Conservation (phyloP, 2,329 filamentous ascomycete species). For the Botrytis hyacinthi region DNA sequence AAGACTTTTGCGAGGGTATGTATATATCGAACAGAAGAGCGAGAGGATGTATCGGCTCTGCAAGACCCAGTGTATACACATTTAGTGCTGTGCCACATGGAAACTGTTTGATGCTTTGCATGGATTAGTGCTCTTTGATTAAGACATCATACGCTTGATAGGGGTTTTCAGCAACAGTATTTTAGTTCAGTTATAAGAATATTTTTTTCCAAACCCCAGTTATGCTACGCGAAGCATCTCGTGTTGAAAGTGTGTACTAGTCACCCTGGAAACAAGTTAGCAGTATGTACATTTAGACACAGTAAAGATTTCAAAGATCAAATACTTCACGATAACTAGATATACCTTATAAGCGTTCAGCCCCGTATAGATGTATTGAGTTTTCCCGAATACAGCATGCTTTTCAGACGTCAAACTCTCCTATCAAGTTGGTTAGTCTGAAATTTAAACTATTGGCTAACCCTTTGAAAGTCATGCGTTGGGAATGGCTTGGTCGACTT, state of each 20-base stretch:
- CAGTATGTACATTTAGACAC: neutral
- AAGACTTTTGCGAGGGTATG: neutral
- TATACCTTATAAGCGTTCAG: neutral
- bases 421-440: too few species aligned
- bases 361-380: too few species aligned
- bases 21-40: neutral
- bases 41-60: neutral
- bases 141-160: neutral
- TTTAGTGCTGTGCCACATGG: neutral
- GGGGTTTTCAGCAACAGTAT: accelerated
- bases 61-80: neutral
- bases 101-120: neutral
- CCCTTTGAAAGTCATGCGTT: too few species aligned
- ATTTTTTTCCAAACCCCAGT: neutral
- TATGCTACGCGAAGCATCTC: neutral
- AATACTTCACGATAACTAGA: too few species aligned
- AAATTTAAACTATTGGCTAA: too few species aligned
- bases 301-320: neutral
- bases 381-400: too few species aligned
- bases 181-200: accelerated
- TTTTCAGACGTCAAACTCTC: too few species aligned
- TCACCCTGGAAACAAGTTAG: neutral
- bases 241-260: neutral
- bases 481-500: too few species aligned
- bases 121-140: too few species aligned